Conservation (phyloP, 106 monocot species). For the Posidonia australis region DNA sequence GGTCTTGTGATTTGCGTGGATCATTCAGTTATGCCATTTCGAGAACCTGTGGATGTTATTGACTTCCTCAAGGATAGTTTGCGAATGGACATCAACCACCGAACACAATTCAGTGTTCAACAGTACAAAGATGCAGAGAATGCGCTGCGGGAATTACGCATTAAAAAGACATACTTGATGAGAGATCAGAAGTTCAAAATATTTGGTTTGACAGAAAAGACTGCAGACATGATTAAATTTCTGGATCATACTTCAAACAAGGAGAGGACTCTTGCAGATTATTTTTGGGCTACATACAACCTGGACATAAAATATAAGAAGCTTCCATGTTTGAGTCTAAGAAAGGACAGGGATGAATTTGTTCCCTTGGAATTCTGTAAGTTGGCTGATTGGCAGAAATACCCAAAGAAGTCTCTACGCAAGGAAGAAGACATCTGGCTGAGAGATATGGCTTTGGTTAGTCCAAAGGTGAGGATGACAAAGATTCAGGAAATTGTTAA, state of each 20-base stretch:
- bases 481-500: slow-evolving; percentile 17
- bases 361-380: slow-evolving; percentile 43
- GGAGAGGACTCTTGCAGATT: slow-evolving; percentile 19
- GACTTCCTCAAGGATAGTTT: not conserved
- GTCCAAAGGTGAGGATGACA: slow-evolving; percentile 8
- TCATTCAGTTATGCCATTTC: slow-evolving; percentile 11
- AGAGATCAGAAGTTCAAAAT: slow-evolving; percentile 1
- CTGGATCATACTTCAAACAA: not conserved
- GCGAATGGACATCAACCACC: not conserved
- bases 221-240: not conserved
- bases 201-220: not conserved
- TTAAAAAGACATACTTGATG: not conserved
- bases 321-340: slow-evolving; percentile 37
- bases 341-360: slow-evolving; percentile 20
- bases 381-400: slow-evolving; percentile 22
- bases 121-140: not conserved
- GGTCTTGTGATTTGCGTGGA: slow-evolving; percentile 7
- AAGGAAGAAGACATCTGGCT: slow-evolving; percentile 15
- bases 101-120: not conserved
- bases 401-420: slow-evolving; percentile 15
- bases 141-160: not conserved
- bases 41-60: not conserved
- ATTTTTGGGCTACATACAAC: slow-evolving; percentile 14
- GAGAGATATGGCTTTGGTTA: slow-evolving; percentile 9
- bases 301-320: slow-evolving; percentile 11